Conservation (phyloP, 176 grass and related monocot species). For the Triticum turgidum region DNA sequence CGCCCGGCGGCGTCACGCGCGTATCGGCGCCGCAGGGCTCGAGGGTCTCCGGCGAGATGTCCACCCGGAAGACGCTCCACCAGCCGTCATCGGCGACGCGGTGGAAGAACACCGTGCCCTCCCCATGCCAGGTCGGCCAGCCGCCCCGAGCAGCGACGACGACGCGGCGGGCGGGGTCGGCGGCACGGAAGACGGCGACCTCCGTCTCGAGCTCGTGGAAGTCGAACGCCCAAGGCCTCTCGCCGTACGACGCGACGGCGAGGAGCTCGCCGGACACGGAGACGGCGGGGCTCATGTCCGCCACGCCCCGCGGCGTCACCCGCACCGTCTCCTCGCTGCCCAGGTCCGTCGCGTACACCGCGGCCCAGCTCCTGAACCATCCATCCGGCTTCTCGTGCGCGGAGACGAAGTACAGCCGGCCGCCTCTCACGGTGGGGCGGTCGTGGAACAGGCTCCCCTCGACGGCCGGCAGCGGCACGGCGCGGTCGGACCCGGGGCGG, state of each 20-base stretch:
- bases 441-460: constrained; percentile 75
- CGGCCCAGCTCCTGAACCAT: constrained; percentile 78
- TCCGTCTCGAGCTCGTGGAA: constrained; percentile 75
- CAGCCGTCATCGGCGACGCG: constrained; percentile 79
- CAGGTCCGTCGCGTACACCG: constrained; percentile 57
- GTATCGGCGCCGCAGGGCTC: constrained; percentile 21
- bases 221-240: constrained; percentile 66
- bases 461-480: constrained; percentile 43
- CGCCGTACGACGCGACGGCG: constrained; percentile 83
- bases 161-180: constrained; percentile 47
- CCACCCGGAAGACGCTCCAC: constrained; percentile 82
- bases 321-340: constrained; percentile 1
- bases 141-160: constrained; percentile 43
- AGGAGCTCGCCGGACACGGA: constrained; percentile 54
- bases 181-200: constrained; percentile 58
- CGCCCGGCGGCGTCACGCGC: constrained; percentile 66
- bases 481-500: not conserved
- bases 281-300: constrained; percentile 86
- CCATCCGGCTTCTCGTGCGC: constrained; percentile 51
- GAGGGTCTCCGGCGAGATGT: constrained; percentile 49
- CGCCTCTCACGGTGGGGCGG: constrained; percentile 55
- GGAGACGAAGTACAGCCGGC: constrained; percentile 68
- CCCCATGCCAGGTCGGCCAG: constrained; percentile 83
- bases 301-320: constrained; percentile 49
- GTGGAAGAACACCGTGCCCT: constrained; percentile 70